Conservation (phyloP, 176 grass and related monocot genomes). For the Eragrostis nindensis region DNA sequence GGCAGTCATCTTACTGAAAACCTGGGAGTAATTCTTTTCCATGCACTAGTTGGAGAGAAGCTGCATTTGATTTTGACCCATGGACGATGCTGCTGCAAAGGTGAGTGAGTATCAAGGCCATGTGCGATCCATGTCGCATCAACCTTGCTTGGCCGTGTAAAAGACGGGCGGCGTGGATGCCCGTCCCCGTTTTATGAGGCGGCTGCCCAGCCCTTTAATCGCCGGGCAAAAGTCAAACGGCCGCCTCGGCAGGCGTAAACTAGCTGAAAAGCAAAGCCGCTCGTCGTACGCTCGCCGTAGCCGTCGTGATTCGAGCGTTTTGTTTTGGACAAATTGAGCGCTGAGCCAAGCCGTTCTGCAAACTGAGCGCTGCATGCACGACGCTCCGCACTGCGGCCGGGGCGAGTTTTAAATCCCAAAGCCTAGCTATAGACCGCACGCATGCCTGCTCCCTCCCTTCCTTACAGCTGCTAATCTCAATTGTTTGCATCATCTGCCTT, state of each 20-base stretch:
- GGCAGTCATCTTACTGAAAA: not conserved
- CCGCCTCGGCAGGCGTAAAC: conserved; percentile 56
- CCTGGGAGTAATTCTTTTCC: not conserved
- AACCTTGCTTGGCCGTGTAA: conserved; percentile 41
- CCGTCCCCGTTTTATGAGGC: conserved; percentile 56
- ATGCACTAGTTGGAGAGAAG: no score
- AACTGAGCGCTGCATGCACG: not conserved
- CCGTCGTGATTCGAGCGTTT: conserved; percentile 35
- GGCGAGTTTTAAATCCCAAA: conserved; percentile 25
- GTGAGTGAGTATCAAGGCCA: not conserved
- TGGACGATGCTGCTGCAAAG: not conserved
- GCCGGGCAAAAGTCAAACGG: conserved; percentile 55
- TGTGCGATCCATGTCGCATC: conserved; percentile 34
- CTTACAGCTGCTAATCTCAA: not conserved
- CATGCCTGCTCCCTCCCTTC: conserved; percentile 47
- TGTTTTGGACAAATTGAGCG: not conserved
- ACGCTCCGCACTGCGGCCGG: not conserved
- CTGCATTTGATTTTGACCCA: not conserved
- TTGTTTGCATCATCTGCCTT: conserved; percentile 9
- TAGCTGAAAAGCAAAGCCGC: conserved; percentile 45
- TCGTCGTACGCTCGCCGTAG: conserved; percentile 50
- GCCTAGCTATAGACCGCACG: conserved; percentile 47
- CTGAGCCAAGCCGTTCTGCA: not conserved
- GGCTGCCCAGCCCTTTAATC: conserved; percentile 49
- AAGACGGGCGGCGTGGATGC: conserved; percentile 18